These are phyloP conservation scores for Gastrodia elata DNA, from an alignment of 106 monocot species.

Conservation along the genomic window DNA sequence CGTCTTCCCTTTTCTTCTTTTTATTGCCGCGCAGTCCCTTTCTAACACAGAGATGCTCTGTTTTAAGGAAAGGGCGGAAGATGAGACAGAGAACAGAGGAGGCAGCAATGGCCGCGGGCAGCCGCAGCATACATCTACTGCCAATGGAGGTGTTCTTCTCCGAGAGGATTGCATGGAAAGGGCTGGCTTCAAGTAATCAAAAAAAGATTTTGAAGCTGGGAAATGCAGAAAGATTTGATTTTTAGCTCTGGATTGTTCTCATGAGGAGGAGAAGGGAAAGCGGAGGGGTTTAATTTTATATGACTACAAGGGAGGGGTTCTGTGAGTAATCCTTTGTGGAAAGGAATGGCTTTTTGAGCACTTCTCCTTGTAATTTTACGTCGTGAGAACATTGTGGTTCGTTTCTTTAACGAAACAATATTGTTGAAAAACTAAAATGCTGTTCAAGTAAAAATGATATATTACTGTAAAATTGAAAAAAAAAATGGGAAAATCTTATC, in stretches of 20 bases:
- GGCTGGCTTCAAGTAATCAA: neutral
- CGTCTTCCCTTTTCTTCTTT: neutral
- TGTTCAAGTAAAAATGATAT: too few species aligned
- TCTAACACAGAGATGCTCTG: neutral
- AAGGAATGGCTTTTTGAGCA: too few species aligned
- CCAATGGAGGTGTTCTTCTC: conserved; percentile 12
- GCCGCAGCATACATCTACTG: conserved; percentile 32
- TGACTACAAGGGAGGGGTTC: too few species aligned
- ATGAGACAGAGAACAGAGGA: conserved; percentile 13
- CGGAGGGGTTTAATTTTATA: too few species aligned
- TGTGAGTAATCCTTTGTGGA: too few species aligned
- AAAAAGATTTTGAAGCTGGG: neutral
- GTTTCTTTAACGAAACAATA: too few species aligned
- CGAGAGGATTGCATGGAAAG: neutral
- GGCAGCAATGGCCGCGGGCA: conserved; percentile 23
- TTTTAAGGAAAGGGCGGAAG: neutral
- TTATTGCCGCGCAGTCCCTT: neutral
- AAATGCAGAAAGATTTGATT: neutral
- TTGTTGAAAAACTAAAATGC: too few species aligned
- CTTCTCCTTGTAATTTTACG: too few species aligned
- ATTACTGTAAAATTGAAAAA: too few species aligned
- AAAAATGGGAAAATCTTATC: too few species aligned
- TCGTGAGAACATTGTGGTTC: too few species aligned
- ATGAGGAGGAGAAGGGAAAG: too few species aligned
- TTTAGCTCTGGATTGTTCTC: conserved; percentile 1